These are phyloP conservation scores for Grosmannia penicillata DNA, from an alignment of 2,329 filamentous ascomycete genomes.

Conservation along the genomic window DNA sequence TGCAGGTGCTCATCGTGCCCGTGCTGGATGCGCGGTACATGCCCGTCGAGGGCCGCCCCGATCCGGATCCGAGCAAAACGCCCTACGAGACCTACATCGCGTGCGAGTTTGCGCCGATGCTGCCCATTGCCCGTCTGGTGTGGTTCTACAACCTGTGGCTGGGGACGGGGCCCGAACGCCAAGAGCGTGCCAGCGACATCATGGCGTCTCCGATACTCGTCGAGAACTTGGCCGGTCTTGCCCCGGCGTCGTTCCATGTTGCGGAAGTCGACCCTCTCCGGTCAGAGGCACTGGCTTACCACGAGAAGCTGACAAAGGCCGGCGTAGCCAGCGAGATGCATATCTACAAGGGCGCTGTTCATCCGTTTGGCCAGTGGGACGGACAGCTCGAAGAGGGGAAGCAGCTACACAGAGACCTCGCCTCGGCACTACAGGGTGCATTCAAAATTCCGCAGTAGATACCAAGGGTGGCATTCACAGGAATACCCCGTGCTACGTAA, in stretches of 20 bases:
- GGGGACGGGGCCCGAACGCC: constrained; percentile 1
- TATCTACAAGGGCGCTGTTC: constrained; percentile 5
- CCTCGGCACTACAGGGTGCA: background rate
- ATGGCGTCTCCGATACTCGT: constrained; percentile 6
- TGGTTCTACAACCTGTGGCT: constrained; percentile 10
- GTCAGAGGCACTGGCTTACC: constrained; percentile 5
- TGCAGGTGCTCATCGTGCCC: constrained; percentile 20
- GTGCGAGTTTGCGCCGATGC: constrained; percentile 6
- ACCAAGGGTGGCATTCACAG: too few species aligned
- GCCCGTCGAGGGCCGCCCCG: background rate
- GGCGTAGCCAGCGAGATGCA: background rate
- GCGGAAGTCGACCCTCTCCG: constrained; percentile 6
- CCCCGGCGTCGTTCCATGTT: constrained; percentile 3
- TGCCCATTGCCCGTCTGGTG: constrained; percentile 6
- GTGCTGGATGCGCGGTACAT: constrained; percentile 20
- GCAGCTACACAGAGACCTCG: constrained; percentile 1
- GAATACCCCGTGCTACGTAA: background rate
- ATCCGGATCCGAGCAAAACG: background rate
- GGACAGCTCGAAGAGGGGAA: constrained; percentile 2
- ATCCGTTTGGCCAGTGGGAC: constrained; percentile 9
- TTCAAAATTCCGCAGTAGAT: background rate
- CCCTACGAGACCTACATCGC: constrained; percentile 6
- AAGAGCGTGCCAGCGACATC: background rate
- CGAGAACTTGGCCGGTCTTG: background rate
- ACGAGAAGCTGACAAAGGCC: background rate